Evolutionary conservation across 148 eudicot species (phyloP), one percentile per base, ranked within the genome.

Genomic region (Fagopyrum homotropicum): DNA sequence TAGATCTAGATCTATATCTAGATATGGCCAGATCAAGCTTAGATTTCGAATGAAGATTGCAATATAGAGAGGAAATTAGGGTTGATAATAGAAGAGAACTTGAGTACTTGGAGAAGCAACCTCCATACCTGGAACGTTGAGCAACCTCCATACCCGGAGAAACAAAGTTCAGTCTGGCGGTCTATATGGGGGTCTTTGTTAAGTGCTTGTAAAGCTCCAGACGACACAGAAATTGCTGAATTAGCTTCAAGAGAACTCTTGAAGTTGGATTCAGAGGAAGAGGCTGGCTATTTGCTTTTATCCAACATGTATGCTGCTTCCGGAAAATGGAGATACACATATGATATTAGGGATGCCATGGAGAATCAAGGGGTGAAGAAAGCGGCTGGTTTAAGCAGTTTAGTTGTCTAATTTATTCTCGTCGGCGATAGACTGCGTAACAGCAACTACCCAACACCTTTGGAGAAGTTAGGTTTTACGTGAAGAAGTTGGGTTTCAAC

Each of bases 141-240:
- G 26, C 26, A 22, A 22, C 26, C 26, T 22, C 26, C 26, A 22
- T 22, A 22, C 26, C 26, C 0, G 26, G 26, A 22, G 26, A 22
- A 22, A 22, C 26, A 22, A 22, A 22, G 26, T 22, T 22, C 26
- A 22, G 26, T 22, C 26, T 22, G 77, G 12, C 52, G 69, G 56
- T 78, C 81, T 4, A 74, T 78, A 61, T 78, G 81, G 81, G 81
- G 81, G 51, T 75, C 81, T 19, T 2, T 78, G 66, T 60, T 78
- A 51, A 45, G 52, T 45, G 77, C 81, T 64, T 78, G 81, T 68
- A 78, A 55, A 29, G 77, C 50, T 73, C 19, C 45, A 35, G 80
- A 72, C 6, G 70, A 73, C 56, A 54, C 56, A 2, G 80, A 78
- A 66, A 63, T 78, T 14, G 81, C 77, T n/a, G 72, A 78, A 44